Conservation (phyloP, 2,329 filamentous ascomycete species). For the Cladosporium sp. region DNA sequence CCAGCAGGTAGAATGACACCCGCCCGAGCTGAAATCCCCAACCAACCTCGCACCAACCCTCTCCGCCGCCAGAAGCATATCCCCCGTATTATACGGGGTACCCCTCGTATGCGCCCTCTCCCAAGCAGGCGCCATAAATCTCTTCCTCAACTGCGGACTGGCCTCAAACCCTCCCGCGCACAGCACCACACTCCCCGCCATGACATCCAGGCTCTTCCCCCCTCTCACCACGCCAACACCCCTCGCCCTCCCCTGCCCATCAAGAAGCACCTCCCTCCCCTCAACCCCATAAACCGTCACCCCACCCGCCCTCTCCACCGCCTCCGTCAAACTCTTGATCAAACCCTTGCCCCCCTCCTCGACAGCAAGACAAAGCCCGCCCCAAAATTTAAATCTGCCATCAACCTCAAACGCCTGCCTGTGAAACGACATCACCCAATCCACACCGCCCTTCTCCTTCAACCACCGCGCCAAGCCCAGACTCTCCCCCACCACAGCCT, state of each 20-base stretch:
- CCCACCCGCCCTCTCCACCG: constrained; percentile 43
- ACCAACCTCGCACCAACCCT: constrained; percentile 48
- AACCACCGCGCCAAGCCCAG: constrained; percentile 28
- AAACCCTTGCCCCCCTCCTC: constrained; percentile 58
- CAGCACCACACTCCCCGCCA: constrained; percentile 45
- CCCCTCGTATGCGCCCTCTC: constrained; percentile 59
- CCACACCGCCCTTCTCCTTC: constrained; percentile 23
- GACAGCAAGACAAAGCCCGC: constrained; percentile 58
- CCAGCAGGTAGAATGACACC: constrained; percentile 63
- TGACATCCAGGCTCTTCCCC: constrained; percentile 28
- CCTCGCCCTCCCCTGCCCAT: constrained; percentile 30
- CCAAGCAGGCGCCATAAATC: constrained; percentile 58
- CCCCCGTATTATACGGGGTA: constrained; percentile 62
- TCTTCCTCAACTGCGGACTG: constrained; percentile 52
- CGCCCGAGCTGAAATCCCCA: constrained; percentile 55
- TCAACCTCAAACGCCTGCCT: constrained; percentile 63
- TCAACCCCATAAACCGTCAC: constrained; percentile 45
- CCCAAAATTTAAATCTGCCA: constrained; percentile 62
- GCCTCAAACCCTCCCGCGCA: constrained; percentile 63
- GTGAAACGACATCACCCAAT: constrained; percentile 55
- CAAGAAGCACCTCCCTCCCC: constrained; percentile 38
- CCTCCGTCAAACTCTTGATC: constrained; percentile 45
- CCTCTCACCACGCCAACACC: constrained; percentile 31
- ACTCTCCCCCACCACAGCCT: constrained; percentile 42
- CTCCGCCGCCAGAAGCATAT: constrained; percentile 52